A percentile compares a stretch with the other conserved stretches of the same genome.
phyloP scores from a whole-genome alignment of 139 green algal genomes.

The Picochlorum sp. region DNA sequence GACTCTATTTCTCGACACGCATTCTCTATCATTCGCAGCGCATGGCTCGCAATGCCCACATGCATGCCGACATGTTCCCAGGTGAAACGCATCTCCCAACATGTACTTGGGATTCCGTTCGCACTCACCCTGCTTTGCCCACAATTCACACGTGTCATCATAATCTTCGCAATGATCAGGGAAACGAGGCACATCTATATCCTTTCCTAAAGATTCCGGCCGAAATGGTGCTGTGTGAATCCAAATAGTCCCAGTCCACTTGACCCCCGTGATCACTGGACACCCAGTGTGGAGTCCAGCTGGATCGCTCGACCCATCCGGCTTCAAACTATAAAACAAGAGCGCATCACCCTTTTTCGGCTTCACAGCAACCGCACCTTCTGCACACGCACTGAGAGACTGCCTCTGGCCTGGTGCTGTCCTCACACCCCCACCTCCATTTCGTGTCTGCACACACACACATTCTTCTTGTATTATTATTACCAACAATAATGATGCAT shows the following conservation, averaged over 20 bases:
- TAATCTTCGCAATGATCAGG: constrained; percentile 26
- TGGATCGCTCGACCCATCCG: constrained; percentile 23
- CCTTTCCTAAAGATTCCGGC: constrained; percentile 11
- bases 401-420: neutral
- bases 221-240: constrained; percentile 49
- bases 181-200: neutral
- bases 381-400: neutral
- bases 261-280: constrained; percentile 48
- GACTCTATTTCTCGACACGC: constrained; percentile 18
- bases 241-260: constrained; percentile 72
- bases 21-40: neutral
- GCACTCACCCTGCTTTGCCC: constrained; percentile 29
- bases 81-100: constrained; percentile 5
- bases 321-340: constrained; percentile 39
- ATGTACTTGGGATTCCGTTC: constrained; percentile 28
- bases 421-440: neutral
- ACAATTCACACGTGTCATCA: constrained; percentile 10
- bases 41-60: constrained; percentile 4
- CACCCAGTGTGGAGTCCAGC: constrained; percentile 41
- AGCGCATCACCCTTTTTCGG: constrained; percentile 42
- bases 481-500: too few species aligned
- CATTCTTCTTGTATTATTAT: too few species aligned
- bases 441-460: too few species aligned
- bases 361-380: constrained; percentile 38
- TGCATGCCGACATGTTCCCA: constrained; percentile 16